Conservation (phyloP, 2,329 filamentous ascomycete species). For the Hymenoscyphus salicellus region DNA sequence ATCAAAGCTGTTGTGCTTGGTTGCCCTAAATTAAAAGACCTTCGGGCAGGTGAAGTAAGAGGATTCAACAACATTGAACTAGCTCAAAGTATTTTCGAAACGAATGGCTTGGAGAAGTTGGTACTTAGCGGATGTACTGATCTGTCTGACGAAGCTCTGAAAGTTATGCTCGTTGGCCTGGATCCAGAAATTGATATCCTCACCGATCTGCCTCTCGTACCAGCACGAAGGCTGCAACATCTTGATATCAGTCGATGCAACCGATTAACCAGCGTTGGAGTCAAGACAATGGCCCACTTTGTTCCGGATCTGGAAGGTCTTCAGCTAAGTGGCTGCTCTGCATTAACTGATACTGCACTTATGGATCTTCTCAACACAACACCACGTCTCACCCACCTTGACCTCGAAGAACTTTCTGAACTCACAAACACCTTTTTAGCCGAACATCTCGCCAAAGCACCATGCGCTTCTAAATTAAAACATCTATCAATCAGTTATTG, state of each 20-base stretch:
- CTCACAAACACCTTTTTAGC: conserved; percentile 72
- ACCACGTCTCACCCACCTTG: conserved; percentile 77
- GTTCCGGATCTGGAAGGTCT: conserved; percentile 79
- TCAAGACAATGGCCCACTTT: conserved; percentile 69
- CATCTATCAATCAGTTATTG: conserved; percentile 90
- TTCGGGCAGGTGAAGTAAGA: conserved; percentile 76
- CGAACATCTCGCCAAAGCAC: conserved; percentile 70
- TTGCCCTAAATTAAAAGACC: conserved; percentile 71
- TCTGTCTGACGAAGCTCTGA: conserved; percentile 70
- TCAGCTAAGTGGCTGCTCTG: conserved; percentile 74
- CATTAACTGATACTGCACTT: conserved; percentile 70
- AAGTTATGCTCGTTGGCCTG: conserved; percentile 70
- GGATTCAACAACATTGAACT: conserved; percentile 75
- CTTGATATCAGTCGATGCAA: conserved; percentile 80
- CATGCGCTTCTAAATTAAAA: conserved; percentile 67
- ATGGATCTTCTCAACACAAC: conserved; percentile 70
- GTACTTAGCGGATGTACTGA: conserved; percentile 77
- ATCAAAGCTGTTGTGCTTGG: conserved; percentile 68
- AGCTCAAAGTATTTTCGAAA: conserved; percentile 70
- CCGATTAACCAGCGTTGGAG: conserved; percentile 67
- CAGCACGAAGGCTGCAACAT: conserved; percentile 75
- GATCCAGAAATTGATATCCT: conserved; percentile 78
- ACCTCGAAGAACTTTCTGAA: conserved; percentile 79
- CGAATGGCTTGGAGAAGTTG: conserved; percentile 79
- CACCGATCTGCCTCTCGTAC: conserved; percentile 71